Base-by-base conservation (phyloP, 257 asterid species). In the Paulownia fortunei region DNA sequence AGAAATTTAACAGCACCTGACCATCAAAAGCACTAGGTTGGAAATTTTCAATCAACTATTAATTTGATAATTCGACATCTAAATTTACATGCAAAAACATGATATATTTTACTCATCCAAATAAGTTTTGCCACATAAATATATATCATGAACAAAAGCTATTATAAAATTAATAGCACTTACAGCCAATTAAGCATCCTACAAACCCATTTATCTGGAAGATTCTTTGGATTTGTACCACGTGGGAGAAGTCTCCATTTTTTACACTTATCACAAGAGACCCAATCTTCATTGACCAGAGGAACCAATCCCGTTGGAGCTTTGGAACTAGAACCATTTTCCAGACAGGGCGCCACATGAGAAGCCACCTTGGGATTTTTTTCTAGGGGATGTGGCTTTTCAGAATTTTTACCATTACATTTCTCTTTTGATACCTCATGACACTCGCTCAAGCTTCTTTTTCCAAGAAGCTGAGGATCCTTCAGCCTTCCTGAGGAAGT, bases 121-220 rank as follows among this genome's bases (percentile, higher is more conserved):
- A 56, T 52, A 26, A 64, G 69, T 16, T 36, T 11, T 16, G 8
- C 8, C 56, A 75, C 27, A 32, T n/a, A n/a, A n/a, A n/a, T n/a
- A 51, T 16, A 68, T 54, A 27, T 64, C 37, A 39, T 2, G 74
- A 32, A 78, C n/a, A 24, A 9, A 70, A 30, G 26, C 32, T 62
- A 73, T 30, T 16, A 63, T 26, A 46, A 62, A 66, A 63, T 44
- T 10, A 69, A 79, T 30, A 74, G 74, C 80, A 93, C 99, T 96
- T 92, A 96, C 98, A 96, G 95, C 99, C 99, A 93, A 75, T 85
- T 80, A 69, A 93, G 99, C 99, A 92, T 92, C 83, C 89, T 90
- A 78, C 99, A 96, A 54, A 82, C 68, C 99, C 99, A 96, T 85
- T 90, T 92, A 76, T 96, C 88, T 13, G 98, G 97, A 80, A 96